Base-by-base conservation (phyloP, 768 basidiomycete genomes). In the Clavulina sp. region DNA sequence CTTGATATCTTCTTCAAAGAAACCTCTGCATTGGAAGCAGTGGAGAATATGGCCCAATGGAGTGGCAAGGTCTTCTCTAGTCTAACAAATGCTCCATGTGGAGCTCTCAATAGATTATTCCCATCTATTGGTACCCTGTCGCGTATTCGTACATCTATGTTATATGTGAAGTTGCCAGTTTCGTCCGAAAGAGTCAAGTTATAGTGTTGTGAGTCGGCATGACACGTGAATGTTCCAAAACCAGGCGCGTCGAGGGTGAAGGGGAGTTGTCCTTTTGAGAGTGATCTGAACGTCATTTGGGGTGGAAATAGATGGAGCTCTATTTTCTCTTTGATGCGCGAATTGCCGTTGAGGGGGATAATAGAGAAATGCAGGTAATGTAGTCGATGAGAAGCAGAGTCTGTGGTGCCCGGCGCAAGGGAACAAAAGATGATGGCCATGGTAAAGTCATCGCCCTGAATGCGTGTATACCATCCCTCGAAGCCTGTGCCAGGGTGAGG, bases 351-450 rank as follows among this genome's bases (percentile, higher is more conserved):
- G 47, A 21, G 21, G 47, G 30, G 4, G 30, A 31, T 26, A 48
- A n/a, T n/a, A 5, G 47, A 48, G 47, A 48, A 48, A 28, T 48
- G 47, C 6, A 48, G 4, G 30, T 48, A 30, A 19, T 48, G 47
- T 5, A n/a, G 23, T n/a, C 30, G 21, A n/a, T n/a, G n/a, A n/a
- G n/a, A n/a, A n/a, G n/a, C n/a, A 5, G 47, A n/a, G 9, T 31
- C 30, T 9, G 19, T 9, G 24, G 47, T 30, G 30, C 47, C 47
- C 7, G 21, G 21, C 30, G 19, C 47, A 9, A 30, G 30, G 5
- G 47, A 48, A 29, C 23, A 48, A 6, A 48, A 24, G 21, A 48
- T n/a, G 47, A 48, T 21, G 30, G 30, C 30, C 5, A 30, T 48
- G 47, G 23, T 26, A 29, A 21, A n/a, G n/a, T 21, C 5, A 4